Evolutionary conservation across 306 rosid genomes (phyloP).

Genomic region (Citrullus colocynthis): DNA sequence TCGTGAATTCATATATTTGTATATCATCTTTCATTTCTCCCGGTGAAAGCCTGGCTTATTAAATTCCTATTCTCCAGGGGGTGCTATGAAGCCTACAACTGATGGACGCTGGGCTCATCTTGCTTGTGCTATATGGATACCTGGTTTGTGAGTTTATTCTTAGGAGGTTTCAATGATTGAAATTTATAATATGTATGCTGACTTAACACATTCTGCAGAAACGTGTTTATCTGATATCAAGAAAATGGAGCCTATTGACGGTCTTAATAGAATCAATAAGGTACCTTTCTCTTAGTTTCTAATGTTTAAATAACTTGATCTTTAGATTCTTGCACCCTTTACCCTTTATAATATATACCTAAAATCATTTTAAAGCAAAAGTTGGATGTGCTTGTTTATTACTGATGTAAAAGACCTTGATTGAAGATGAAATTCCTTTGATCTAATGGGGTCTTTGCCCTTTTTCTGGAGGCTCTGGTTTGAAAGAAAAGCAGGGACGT

Average conservation of each 20-base stretch:
- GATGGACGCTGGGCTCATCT: slow-evolving; percentile 99
- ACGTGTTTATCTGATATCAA: slow-evolving; percentile 95
- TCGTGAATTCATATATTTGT: not conserved
- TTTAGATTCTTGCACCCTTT: not conserved
- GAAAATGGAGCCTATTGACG: slow-evolving; percentile 98
- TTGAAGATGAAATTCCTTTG: no score
- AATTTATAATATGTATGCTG: slow-evolving; percentile 7
- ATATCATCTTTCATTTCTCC: no score
- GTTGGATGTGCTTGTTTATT: not conserved
- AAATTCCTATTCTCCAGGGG: slow-evolving; percentile 48
- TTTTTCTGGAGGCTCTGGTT: no score
- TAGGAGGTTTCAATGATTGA: slow-evolving; percentile 6
- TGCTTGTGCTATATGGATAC: slow-evolving; percentile 99
- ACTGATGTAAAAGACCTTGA: not conserved
- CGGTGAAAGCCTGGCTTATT: no score
- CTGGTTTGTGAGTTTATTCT: slow-evolving; percentile 47
- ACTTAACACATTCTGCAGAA: slow-evolving; percentile 41
- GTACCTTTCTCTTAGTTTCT: slow-evolving; percentile 18
- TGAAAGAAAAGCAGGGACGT: no score
- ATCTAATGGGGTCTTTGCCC: no score
- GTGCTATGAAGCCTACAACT: slow-evolving; percentile 98
- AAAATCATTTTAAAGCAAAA: not conserved
- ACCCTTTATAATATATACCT: not conserved
- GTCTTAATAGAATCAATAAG: slow-evolving; percentile 76
- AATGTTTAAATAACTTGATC: not conserved